Evolutionary conservation across 2,329 filamentous ascomycete species (phyloP), one percentile per base, ranked within the genome.

Genomic region (Dichotomopilus funicola): DNA sequence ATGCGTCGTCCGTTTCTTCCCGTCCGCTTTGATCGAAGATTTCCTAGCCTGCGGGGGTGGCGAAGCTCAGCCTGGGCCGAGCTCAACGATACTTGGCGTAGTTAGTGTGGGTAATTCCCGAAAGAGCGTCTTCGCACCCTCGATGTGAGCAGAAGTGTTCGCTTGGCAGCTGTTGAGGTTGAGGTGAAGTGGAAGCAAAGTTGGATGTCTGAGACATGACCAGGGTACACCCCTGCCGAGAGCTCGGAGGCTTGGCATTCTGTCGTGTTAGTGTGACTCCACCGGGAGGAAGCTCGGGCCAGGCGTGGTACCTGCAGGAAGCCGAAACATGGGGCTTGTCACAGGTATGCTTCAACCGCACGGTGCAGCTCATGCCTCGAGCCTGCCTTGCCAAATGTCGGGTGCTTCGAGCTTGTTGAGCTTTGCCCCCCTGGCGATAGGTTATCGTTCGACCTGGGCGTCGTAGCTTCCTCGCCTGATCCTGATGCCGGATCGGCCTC

Each of bases 331-430:
- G 56, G 61, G 63, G 54, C 51, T 27, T 65, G 69, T 71, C 63
- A 62, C 67, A 70, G 59, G 56, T 61, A 48, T 70, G 69, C 68
- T 63, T 71, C 69, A 71, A 63, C 62, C 62, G 60, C 66, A 65
- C 62, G 61, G 49, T 57, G 60, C 60, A 58, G 64, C 67, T 64
- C 69, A 49, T 67, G 64, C 66, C 59, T 60, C 48, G 56, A 13
- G 6, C 40, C 34, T 49, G 27, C 42, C 51, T 50, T 46, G 43
- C 53, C 54, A 51, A 53, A 51, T 13, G 13, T 48, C 19, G 53
- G 46, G 51, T 38, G 53, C 37, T 8, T 10, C 35, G 7, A 40
- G 40, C 31, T 51, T 27, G 19, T 53, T 11, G 41, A 55, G 47
- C 53, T 47, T 44, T 46, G 35, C 7, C 13, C 33, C 45, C n/a